Evolutionary conservation across 2,329 filamentous ascomycete species (phyloP).

Genomic region (Septoria linicola): DNA sequence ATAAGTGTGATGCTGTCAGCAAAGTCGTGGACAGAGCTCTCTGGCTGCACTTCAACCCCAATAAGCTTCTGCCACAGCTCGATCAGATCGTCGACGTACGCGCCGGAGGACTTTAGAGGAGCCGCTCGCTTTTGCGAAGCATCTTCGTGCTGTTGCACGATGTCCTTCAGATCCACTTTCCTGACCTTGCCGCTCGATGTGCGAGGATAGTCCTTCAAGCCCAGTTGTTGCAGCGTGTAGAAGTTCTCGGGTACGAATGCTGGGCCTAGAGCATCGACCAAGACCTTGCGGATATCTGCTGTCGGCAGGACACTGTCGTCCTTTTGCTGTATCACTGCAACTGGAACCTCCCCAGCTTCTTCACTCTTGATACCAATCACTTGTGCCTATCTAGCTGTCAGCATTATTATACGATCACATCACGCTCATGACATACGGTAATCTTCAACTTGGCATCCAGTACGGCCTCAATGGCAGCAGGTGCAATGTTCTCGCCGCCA

Average conservation of each 20-base stretch:
- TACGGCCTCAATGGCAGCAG: slow-evolving; percentile 17
- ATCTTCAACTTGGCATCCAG: slow-evolving; percentile 3
- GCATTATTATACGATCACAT: too few species aligned
- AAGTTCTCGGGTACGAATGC: slow-evolving; percentile 21
- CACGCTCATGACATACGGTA: neutral
- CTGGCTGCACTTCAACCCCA: neutral
- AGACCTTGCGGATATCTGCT: slow-evolving; percentile 3
- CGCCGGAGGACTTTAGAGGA: neutral
- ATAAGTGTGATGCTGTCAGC: slow-evolving; percentile 17
- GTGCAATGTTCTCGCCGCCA: slow-evolving; percentile 21
- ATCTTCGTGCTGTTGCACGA: slow-evolving; percentile 14
- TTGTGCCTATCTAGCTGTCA: slow-evolving; percentile 9
- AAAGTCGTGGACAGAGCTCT: slow-evolving; percentile 11
- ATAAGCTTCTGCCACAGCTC: slow-evolving; percentile 1
- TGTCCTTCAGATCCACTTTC: slow-evolving; percentile 15
- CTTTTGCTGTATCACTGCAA: slow-evolving; percentile 18
- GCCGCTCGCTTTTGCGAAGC: neutral
- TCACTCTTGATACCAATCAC: slow-evolving; percentile 23
- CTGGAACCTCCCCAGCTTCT: slow-evolving; percentile 24
- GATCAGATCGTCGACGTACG: neutral
- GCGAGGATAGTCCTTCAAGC: slow-evolving; percentile 23
- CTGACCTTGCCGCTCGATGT: slow-evolving; percentile 20
- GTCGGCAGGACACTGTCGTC: neutral
- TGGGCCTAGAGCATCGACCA: slow-evolving; percentile 11
- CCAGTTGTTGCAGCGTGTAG: slow-evolving; percentile 12